Base-by-base conservation (phyloP, 441 rosid species). In the Melianthus villosus region DNA sequence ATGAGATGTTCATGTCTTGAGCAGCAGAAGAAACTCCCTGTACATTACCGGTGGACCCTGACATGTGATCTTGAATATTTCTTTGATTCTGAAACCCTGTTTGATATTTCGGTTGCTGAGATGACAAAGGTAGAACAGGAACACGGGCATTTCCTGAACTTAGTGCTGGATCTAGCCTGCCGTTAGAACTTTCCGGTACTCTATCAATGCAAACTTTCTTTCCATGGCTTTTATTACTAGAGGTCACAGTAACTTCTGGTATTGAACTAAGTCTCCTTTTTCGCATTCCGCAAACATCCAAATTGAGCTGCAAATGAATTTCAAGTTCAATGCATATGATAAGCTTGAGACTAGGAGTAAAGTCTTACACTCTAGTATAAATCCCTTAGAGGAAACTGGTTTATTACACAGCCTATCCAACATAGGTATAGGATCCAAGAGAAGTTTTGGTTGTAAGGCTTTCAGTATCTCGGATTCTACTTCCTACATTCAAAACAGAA, bases 371-470 rank as follows among this genome's bases (percentile, higher is more conserved):
- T 7, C 9, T 22, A 25, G 30, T 48, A 31, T 44, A 17, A 22
- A 55, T 65, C 84, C 98, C 80, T 73, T 74, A 13, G 54, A 37
- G 1, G 75, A 52, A 51, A 71, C 66, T 30, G 68, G 75, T 25
- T 41, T 60, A 40, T 52, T 40, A 61, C 69, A 71, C 42, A 89
- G 85, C 68, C 76, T 76, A 57, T 89, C 92, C 59, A 87, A 63
- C 61, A 76, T 76, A 25, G 98, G 96, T 36, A 62, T 57, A 54
- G 96, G 98, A 74, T 91, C 96, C 42, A 91, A 65, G 64, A 67
- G 70, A 60, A 91, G 94, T 28, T 67, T 66, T 48, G 96, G 98
- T 64, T 89, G 96, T 58, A 89, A 66, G 57, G 93, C 89, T 70
- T 74, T 81, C 53, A 89, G 45, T 63, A 89, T 89, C 64, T 79